Evolutionary conservation across 495 filamentous ascomycete species (phyloP).

Genomic region (Hypoxylon cercidicola): DNA sequence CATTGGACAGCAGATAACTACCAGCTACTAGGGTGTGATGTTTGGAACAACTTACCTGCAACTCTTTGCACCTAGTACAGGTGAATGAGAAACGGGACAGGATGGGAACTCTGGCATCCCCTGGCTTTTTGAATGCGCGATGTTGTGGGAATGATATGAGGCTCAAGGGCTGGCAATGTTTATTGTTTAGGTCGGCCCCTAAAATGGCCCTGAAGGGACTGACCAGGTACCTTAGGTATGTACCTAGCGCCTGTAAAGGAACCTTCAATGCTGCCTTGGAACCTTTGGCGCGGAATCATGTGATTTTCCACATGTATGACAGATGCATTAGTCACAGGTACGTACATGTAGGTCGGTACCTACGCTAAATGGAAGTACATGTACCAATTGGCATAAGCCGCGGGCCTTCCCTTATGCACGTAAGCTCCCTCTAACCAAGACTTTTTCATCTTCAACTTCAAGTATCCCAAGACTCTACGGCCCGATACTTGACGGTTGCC

Average conservation of each 20-base stretch:
- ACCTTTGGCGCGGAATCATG: background rate
- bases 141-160: constrained; percentile 6
- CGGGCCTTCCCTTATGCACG: no score
- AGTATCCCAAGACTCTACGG: no score
- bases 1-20: constrained; percentile 22
- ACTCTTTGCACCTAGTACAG: constrained; percentile 15
- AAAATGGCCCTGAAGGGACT: background rate
- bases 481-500: no score
- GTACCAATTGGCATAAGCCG: no score
- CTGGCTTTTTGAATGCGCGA: constrained; percentile 9
- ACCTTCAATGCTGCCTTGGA: background rate
- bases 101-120: background rate
- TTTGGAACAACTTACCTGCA: constrained; percentile 27
- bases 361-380: no score
- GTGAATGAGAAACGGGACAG: background rate
- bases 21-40: constrained; percentile 22
- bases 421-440: no score
- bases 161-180: constrained; percentile 1
- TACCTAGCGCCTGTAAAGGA: background rate
- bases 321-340: background rate
- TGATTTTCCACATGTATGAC: background rate
- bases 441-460: no score
- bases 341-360: no score
- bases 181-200: constrained; percentile 8
- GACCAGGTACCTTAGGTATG: background rate